phyloP scores from a whole-genome alignment of 768 basidiomycete genomes.

The Boletus edulis region DNA sequence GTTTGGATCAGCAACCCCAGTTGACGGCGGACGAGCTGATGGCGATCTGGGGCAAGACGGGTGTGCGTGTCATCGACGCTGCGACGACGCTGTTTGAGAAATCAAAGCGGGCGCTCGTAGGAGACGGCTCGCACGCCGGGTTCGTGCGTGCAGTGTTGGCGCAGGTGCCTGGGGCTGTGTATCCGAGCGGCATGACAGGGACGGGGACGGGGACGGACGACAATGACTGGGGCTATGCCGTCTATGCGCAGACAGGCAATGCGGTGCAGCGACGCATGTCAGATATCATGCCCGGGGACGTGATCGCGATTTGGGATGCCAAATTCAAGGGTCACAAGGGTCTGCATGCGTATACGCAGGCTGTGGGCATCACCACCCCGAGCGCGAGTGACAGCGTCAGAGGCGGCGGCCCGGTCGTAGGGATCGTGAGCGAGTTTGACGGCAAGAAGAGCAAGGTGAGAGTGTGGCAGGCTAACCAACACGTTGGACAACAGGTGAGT shows the following conservation, averaged over 20 bases:
- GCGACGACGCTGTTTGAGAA: slow-evolving; percentile 68
- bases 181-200: slow-evolving; percentile 15
- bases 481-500: slow-evolving; percentile 76
- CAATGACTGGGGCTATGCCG: slow-evolving; percentile 62
- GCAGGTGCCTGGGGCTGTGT: slow-evolving; percentile 61
- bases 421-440: slow-evolving; percentile 81
- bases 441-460: slow-evolving; percentile 82
- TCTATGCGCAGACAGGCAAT: slow-evolving; percentile 68
- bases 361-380: slow-evolving; percentile 35
- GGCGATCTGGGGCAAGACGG: slow-evolving; percentile 68
- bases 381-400: background rate
- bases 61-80: slow-evolving; percentile 68
- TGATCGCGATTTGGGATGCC: slow-evolving; percentile 73
- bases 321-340: slow-evolving; percentile 81
- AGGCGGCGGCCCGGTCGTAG: slow-evolving; percentile 51
- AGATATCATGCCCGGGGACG: slow-evolving; percentile 86
- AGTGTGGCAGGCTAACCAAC: slow-evolving; percentile 85
- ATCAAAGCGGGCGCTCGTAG: slow-evolving; percentile 75
- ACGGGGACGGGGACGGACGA: slow-evolving; percentile 22
- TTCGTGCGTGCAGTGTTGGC: slow-evolving; percentile 68
- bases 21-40: slow-evolving; percentile 65
- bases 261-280: slow-evolving; percentile 70
- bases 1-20: slow-evolving; percentile 31
- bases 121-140: slow-evolving; percentile 81
- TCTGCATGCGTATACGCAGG: slow-evolving; percentile 67